Base-by-base conservation (phyloP, 805 yeast genomes). In the Candida berthetii region DNA sequence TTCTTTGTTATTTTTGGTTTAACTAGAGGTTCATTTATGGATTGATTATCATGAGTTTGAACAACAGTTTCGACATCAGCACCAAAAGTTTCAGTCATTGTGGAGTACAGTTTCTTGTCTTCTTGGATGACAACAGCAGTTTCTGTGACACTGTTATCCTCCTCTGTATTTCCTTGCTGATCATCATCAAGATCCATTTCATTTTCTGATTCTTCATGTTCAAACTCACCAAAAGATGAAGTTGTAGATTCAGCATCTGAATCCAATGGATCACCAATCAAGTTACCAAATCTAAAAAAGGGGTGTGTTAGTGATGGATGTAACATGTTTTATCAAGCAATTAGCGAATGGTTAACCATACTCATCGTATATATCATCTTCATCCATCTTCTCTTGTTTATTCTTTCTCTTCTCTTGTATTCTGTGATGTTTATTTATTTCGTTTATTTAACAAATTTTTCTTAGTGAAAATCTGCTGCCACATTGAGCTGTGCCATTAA, bases 351-450 rank as follows among this genome's bases (percentile, higher is more conserved):
- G 35, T 27, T 16, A 14, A 9, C 54, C 69, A 36, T 50, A 72
- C 72, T 88, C 96, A 61, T 88, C 96, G 61, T 82, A 87, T 22
- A 79, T 55, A 45, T 79, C 36, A 15, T 34, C 85, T 18, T 79
- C 83, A 52, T 77, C 85, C 78, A 75, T 77, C 31, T 24, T 36
- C 17, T 13, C 13, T 9, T 7, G 9, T 11, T 27, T 11, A 10
- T 13, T 27, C 29, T 27, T 27, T 13, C 8, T 27, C 29, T 27
- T 27, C n/a, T 27, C 4, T 10, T 27, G 11, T 27, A 4, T 27
- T 27, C n/a, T 27, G 13, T n/a, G 29, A 10, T 27, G n/a, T 27
- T 27, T 9, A 11, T 27, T 9, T 4, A 5, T 9, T 27, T 27
- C 9, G 6, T 6, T 7, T 22, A 22, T 22, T 22, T 22, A 7